A percentile compares a stretch with the other conserved stretches of the same genome.
Conservation (phyloP, 2,329 filamentous ascomycete genomes). For the Paraconiothyrium sp. region DNA sequence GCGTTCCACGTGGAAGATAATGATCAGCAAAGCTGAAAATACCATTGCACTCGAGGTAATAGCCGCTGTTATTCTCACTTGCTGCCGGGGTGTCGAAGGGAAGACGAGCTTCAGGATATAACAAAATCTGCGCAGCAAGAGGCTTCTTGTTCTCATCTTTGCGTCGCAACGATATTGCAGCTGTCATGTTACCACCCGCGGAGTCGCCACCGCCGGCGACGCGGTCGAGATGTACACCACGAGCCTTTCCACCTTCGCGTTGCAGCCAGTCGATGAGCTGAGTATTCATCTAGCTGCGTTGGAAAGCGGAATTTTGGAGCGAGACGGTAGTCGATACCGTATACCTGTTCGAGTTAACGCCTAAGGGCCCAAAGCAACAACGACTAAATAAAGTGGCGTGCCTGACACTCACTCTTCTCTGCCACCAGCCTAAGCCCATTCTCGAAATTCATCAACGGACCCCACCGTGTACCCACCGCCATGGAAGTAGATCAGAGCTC, state of each 20-base stretch:
- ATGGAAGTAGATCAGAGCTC: no score
- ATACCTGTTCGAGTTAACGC: no score
- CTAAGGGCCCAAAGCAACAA: no score
- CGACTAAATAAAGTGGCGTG: no score
- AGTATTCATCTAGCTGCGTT: slow-evolving; percentile 23
- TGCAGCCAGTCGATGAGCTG: slow-evolving; percentile 12
- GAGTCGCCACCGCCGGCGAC: slow-evolving; percentile 48
- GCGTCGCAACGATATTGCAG: slow-evolving; percentile 39
- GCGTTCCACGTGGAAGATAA: neutral
- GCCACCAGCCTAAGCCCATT: no score
- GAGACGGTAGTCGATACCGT: no score
- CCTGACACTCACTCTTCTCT: no score
- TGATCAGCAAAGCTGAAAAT: slow-evolving; percentile 7
- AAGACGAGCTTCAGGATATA: slow-evolving; percentile 47
- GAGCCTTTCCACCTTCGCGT: slow-evolving; percentile 22
- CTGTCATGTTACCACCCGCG: slow-evolving; percentile 40
- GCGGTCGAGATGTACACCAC: slow-evolving; percentile 36
- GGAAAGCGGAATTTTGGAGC: no score
- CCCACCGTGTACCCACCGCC: no score
- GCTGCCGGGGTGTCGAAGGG: slow-evolving; percentile 18
- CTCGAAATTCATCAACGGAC: no score
- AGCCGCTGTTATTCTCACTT: neutral
- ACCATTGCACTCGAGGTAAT: slow-evolving; percentile 3
- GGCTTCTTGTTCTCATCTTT: slow-evolving; percentile 35
- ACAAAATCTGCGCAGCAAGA: slow-evolving; percentile 42